Evolutionary conservation across 2,329 filamentous ascomycete species (phyloP).

Genomic region (Diaporthe sp.): DNA sequence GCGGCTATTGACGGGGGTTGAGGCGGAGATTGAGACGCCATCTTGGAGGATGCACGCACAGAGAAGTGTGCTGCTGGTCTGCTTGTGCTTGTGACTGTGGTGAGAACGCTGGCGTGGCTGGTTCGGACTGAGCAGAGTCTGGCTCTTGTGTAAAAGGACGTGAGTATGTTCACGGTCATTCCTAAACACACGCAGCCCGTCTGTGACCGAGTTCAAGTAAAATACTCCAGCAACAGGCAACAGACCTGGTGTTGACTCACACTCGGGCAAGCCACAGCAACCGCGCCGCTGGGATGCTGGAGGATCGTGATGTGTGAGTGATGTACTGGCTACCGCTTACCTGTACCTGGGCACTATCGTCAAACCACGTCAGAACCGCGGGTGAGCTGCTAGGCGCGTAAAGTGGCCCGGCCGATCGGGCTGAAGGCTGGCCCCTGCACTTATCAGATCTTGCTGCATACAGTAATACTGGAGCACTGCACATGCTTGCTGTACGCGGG

Average conservation of each 20-base stretch:
- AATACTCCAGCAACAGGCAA: slow-evolving; percentile 17
- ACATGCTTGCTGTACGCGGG: neutral
- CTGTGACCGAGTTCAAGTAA: slow-evolving; percentile 4
- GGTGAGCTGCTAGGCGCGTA: slow-evolving; percentile 28
- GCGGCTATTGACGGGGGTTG: slow-evolving; percentile 22
- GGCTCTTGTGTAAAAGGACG: neutral
- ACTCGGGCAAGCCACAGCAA: slow-evolving; percentile 6
- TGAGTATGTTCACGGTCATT: slow-evolving; percentile 23
- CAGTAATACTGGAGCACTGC: slow-evolving; percentile 10
- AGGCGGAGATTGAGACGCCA: slow-evolving; percentile 41
- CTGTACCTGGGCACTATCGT: neutral
- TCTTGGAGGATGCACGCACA: slow-evolving; percentile 31
- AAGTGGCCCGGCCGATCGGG: slow-evolving; percentile 8
- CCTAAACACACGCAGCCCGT: neutral
- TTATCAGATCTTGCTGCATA: slow-evolving; percentile 10
- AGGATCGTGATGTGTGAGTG: slow-evolving; percentile 14
- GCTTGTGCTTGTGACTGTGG: neutral
- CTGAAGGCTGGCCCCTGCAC: slow-evolving; percentile 8
- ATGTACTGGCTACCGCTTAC: neutral
- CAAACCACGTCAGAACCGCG: slow-evolving; percentile 1
- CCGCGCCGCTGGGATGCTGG: slow-evolving; percentile 21
- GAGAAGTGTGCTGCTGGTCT: slow-evolving; percentile 10
- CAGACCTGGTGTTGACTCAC: slow-evolving; percentile 26
- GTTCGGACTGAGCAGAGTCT: slow-evolving; percentile 1
- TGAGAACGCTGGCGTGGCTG: slow-evolving; percentile 3